Conservation (phyloP, 2,329 filamentous ascomycete genomes). For the Clonostachys chloroleuca region DNA sequence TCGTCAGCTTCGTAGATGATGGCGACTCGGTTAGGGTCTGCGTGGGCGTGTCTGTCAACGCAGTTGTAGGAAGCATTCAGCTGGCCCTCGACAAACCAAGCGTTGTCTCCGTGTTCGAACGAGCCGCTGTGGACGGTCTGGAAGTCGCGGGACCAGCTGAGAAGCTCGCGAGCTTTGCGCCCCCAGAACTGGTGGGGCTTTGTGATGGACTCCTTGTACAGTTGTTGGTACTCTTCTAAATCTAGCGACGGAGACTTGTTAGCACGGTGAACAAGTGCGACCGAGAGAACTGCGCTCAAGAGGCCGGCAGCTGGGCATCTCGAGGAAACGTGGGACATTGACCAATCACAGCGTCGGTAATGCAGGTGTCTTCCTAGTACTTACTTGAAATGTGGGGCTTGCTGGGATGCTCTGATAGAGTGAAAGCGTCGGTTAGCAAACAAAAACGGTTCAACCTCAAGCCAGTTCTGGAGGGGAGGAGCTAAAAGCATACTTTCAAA, state of each 20-base stretch:
- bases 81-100: conserved; percentile 92
- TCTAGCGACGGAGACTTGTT: conserved; percentile 26
- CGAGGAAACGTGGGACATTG: too few species aligned
- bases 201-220: conserved; percentile 83
- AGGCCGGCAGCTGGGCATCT: too few species aligned
- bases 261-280: not conserved
- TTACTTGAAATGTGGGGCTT: conserved; percentile 64
- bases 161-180: conserved; percentile 76
- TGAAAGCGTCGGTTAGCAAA: not conserved
- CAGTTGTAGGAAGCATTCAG: conserved; percentile 98
- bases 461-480: not conserved
- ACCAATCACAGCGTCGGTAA: not conserved
- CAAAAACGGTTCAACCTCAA: not conserved
- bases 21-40: conserved; percentile 86
- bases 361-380: conserved; percentile 15
- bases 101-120: conserved; percentile 74
- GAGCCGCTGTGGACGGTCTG: conserved; percentile 79
- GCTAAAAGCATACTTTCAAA: conserved; percentile 52
- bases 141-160: conserved; percentile 90
- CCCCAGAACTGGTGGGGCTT: conserved; percentile 90
- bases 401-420: conserved; percentile 56
- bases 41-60: conserved; percentile 93
- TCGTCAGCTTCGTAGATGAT: conserved; percentile 99
- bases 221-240: conserved; percentile 61
- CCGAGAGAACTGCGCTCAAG: not conserved